Evolutionary conservation across 352 stramenopile genomes (phyloP).

Genomic region (Phytopythium chamaehyphon): DNA sequence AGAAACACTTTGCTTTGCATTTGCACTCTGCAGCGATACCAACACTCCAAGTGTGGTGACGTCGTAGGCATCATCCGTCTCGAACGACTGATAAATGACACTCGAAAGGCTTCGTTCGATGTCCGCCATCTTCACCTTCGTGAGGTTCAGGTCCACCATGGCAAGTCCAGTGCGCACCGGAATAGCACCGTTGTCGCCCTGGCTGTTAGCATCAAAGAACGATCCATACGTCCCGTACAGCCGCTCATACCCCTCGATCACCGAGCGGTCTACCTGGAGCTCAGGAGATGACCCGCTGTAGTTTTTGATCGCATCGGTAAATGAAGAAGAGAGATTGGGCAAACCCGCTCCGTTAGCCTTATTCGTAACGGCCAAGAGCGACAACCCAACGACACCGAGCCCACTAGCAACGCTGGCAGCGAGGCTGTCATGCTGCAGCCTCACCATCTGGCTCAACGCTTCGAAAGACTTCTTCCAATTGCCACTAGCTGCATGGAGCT

Average conservation of each 20-base stretch:
- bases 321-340: slow-evolving; percentile 3
- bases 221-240: slow-evolving; percentile 7
- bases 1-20: not conserved
- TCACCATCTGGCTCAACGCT: slow-evolving; percentile 19
- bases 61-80: slow-evolving; percentile 17
- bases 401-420: slow-evolving; percentile 15
- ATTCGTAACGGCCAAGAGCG: slow-evolving; percentile 27
- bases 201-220: not conserved
- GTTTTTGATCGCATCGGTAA: not conserved
- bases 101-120: not conserved
- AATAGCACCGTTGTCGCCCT: slow-evolving; percentile 5
- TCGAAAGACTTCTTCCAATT: slow-evolving; percentile 21
- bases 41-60: slow-evolving; percentile 27
- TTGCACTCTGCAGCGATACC: slow-evolving; percentile 23
- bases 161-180: slow-evolving; percentile 28
- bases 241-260: slow-evolving; percentile 43
- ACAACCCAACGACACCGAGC: slow-evolving; percentile 28
- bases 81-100: not conserved
- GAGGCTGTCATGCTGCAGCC: slow-evolving; percentile 7
- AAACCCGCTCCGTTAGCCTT: slow-evolving; percentile 6
- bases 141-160: slow-evolving; percentile 28
- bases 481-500: slow-evolving; percentile 15
- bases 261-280: slow-evolving; percentile 13
- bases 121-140: slow-evolving; percentile 1
- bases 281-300: not conserved